Evolutionary conservation across 345 rosid genomes (phyloP).

Genomic region (Eutrema japonicum): DNA sequence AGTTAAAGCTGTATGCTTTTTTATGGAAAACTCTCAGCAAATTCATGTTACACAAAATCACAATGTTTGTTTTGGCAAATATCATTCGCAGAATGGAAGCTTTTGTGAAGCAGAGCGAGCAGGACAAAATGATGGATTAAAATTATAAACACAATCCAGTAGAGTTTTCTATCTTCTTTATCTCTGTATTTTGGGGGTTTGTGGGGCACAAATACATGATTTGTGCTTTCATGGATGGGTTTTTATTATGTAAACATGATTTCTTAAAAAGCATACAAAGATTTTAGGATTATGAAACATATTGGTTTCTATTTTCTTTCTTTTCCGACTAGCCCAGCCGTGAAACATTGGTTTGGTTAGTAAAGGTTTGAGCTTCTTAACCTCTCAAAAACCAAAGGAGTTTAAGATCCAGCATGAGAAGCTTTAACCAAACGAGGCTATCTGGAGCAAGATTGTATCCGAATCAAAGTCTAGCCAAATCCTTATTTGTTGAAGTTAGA

Average conservation of each 20-base stretch:
- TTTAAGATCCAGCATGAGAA: not conserved
- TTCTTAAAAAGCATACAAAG: not conserved
- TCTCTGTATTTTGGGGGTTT: conserved; percentile 9
- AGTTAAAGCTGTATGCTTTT: not conserved
- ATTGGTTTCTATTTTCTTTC: not conserved
- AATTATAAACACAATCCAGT: conserved; percentile 17
- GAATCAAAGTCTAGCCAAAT: not conserved
- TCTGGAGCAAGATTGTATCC: no score
- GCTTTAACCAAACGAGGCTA: not conserved
- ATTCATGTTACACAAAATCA: not conserved
- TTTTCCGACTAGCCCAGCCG: not conserved
- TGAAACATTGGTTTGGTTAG: not conserved
- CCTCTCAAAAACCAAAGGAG: not conserved
- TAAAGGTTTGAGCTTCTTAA: no score
- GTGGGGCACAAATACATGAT: not conserved
- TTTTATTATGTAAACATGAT: conserved; percentile 9
- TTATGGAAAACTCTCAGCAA: not conserved
- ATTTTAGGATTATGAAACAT: conserved; percentile 12
- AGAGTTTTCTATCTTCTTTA: conserved; percentile 24
- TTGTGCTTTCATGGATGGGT: conserved; percentile 22
- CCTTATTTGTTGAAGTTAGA: no score
- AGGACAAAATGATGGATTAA: conserved; percentile 7
- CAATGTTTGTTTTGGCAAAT: not conserved
- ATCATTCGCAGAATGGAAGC: conserved; percentile 35
- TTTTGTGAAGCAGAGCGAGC: conserved; percentile 32